phyloP scores from a whole-genome alignment of 257 asterid species.

The Solanum paucissectum region DNA sequence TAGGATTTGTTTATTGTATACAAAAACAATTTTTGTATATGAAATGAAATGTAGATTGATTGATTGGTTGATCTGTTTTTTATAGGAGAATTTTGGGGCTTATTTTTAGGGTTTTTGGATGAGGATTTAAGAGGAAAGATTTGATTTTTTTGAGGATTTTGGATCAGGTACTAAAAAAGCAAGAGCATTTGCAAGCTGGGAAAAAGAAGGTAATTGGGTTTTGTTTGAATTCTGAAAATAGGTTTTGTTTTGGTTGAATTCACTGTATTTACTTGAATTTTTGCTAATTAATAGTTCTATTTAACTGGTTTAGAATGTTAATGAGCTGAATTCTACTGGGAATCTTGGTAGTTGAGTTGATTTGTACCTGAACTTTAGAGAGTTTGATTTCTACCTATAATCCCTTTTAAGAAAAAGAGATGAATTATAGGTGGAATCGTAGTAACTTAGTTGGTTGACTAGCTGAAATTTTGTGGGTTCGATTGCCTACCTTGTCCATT shows the following conservation, averaged over 20 bases:
- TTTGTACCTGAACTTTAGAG: not conserved
- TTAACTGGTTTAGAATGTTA: not conserved
- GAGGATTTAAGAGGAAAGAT: not conserved
- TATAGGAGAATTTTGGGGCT: not conserved
- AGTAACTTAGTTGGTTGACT: not conserved
- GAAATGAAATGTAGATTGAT: not conserved
- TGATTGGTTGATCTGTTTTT: not conserved
- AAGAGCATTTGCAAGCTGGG: conserved; percentile 75
- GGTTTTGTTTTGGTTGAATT: not conserved
- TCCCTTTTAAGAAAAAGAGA: not conserved
- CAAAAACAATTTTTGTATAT: not conserved
- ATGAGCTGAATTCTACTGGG: not conserved
- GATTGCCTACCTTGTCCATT: not conserved
- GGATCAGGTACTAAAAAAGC: conserved; percentile 60
- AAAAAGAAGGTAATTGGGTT: conserved; percentile 40
- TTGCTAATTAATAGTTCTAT: not conserved
- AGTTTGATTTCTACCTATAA: not conserved
- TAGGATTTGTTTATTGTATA: not conserved
- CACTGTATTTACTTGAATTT: not conserved
- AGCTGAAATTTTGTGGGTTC: not conserved
- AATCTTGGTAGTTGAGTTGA: not conserved
- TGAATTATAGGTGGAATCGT: not conserved
- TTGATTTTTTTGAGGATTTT: not conserved
- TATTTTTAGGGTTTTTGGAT: not conserved
- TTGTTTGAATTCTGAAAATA: not conserved